Percentiles rank a stretch among this genome's conserved stretches.
These are phyloP conservation scores for Kodamaea neixiangensis DNA, from an alignment of 805 yeast genomes.

Conservation along the genomic window DNA sequence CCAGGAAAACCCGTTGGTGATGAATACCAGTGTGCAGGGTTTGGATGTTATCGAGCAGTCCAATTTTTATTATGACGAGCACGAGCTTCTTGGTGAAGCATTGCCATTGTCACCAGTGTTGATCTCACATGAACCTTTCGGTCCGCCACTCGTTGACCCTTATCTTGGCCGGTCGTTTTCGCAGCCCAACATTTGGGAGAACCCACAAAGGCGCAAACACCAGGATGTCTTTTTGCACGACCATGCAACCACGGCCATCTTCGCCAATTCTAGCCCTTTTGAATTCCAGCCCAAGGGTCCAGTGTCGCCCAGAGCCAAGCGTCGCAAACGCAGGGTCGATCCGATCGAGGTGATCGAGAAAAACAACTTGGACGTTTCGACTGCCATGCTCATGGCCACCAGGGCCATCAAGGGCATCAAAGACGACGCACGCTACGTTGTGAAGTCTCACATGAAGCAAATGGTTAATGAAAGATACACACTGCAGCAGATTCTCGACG, in stretches of 20 bases:
- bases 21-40: neutral
- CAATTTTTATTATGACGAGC: neutral
- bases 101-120: neutral
- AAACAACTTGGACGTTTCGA: slow-evolving; percentile 9
- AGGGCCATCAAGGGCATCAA: slow-evolving; percentile 3
- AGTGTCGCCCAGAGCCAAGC: neutral
- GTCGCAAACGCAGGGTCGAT: neutral
- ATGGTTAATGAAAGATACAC: neutral
- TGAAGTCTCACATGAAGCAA: neutral
- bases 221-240: neutral
- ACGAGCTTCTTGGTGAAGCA: neutral
- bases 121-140: neutral
- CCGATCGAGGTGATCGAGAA: slow-evolving; percentile 4
- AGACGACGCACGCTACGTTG: neutral
- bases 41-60: neutral
- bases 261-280: neutral
- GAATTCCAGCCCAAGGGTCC: neutral
- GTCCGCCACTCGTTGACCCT: neutral
- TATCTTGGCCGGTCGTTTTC: neutral
- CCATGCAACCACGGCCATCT: neutral
- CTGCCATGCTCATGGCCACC: slow-evolving; percentile 9
- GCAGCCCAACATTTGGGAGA: neutral
- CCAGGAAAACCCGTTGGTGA: neutral
- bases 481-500: neutral
- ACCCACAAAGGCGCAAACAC: neutral